Evolutionary conservation across 192 early-diverging fungal species (phyloP).

Genomic region (Rhizophagus clarus): DNA sequence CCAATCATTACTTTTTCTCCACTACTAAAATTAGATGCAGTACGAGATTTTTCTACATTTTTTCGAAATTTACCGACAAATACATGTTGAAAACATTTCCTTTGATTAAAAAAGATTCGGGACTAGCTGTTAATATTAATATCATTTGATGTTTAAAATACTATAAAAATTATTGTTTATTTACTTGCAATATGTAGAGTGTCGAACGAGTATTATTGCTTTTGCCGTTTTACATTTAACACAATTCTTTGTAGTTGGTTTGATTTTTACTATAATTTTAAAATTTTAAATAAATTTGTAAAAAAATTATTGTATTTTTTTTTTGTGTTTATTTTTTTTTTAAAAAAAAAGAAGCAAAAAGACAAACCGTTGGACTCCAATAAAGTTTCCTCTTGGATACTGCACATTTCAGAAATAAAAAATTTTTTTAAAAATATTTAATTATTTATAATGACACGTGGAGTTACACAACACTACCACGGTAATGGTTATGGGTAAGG

Average conservation of each 20-base stretch:
- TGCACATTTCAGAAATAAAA: background rate
- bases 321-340: no score
- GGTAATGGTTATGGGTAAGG: no score
- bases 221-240: slow-evolving; percentile 73
- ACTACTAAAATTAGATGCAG: slow-evolving; percentile 34
- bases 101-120: slow-evolving; percentile 14
- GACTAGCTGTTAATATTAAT: background rate
- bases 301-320: no score
- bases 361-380: background rate
- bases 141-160: background rate
- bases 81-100: slow-evolving; percentile 70
- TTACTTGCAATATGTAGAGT: slow-evolving; percentile 78
- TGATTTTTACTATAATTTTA: background rate
- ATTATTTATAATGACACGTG: no score
- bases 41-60: slow-evolving; percentile 54
- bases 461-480: no score
- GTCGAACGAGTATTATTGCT: slow-evolving; percentile 68
- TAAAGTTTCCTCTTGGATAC: background rate
- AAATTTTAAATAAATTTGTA: no score
- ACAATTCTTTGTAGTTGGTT: slow-evolving; percentile 7
- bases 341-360: no score
- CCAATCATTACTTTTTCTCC: slow-evolving; percentile 73
- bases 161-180: background rate
- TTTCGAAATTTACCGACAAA: slow-evolving; percentile 72
- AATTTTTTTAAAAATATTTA: no score